phyloP scores from a whole-genome alignment of 805 yeast genomes.

The Kodamaea fukazawae region DNA sequence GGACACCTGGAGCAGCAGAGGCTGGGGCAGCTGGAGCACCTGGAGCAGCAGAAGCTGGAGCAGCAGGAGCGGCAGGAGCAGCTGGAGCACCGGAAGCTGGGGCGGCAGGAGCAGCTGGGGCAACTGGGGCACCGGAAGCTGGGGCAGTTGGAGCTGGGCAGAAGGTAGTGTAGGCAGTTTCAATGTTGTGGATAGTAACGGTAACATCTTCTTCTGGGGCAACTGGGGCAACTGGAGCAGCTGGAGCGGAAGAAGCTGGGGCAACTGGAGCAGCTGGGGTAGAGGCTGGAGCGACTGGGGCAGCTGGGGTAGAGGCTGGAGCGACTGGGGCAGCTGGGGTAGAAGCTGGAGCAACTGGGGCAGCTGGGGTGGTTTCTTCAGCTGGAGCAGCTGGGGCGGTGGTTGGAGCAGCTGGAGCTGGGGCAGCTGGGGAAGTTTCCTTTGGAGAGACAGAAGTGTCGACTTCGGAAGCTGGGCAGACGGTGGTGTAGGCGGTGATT shows the following conservation, averaged over 20 bases:
- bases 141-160: slow-evolving; percentile 18
- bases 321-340: slow-evolving; percentile 8
- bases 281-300: slow-evolving; percentile 14
- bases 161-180: slow-evolving; percentile 21
- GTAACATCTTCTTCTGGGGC: slow-evolving; percentile 14
- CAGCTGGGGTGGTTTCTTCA: slow-evolving; percentile 8
- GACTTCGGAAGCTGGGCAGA: slow-evolving; percentile 10
- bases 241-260: slow-evolving; percentile 13
- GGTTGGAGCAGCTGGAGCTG: slow-evolving; percentile 6
- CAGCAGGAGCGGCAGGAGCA: slow-evolving; percentile 8
- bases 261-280: slow-evolving; percentile 1
- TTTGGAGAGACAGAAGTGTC: slow-evolving; percentile 10
- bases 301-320: slow-evolving; percentile 14
- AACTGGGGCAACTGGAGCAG: slow-evolving; percentile 10
- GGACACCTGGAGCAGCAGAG: slow-evolving; percentile 4
- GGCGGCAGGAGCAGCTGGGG: slow-evolving; percentile 39
- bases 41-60: slow-evolving; percentile 12
- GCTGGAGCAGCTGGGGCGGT: slow-evolving; percentile 14
- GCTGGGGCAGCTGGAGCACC: slow-evolving; percentile 2
- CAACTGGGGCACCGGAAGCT: slow-evolving; percentile 10
- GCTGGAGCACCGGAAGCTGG: slow-evolving; percentile 24
- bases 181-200: slow-evolving; percentile 12
- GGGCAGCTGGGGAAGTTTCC: slow-evolving; percentile 7
- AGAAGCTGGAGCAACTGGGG: slow-evolving; percentile 15
- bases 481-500: slow-evolving; percentile 5